phyloP scores from a whole-genome alignment of 176 grass and related monocot genomes.

The Juncus effusus region DNA sequence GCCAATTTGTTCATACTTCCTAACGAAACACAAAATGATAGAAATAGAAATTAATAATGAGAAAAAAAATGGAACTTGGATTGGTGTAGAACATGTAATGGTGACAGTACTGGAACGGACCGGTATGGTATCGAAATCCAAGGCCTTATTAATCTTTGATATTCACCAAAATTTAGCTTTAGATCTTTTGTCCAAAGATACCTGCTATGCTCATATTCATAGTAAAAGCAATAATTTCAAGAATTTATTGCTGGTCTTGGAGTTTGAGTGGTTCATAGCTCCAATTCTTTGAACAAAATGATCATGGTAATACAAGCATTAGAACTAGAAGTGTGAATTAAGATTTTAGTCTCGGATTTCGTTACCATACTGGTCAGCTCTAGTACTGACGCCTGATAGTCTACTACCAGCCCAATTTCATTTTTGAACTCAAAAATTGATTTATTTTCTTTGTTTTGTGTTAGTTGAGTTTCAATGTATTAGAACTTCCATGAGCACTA shows the following conservation, averaged over 20 bases:
- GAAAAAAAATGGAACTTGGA: neutral
- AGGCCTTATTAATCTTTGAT: constrained; percentile 4
- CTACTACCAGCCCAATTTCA: too few relatives aligned
- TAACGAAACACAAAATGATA: too few relatives aligned
- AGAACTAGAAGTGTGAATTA: neutral
- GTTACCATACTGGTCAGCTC: constrained; percentile 7
- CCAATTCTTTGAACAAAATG: neutral
- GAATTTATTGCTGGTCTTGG: neutral
- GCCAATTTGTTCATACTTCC: too few relatives aligned
- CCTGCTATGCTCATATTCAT: constrained; percentile 8
- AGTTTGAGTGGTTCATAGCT: constrained; percentile 17
- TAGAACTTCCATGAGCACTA: too few relatives aligned
- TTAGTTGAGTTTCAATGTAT: too few relatives aligned
- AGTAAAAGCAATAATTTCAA: neutral
- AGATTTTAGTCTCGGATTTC: constrained; percentile 20
- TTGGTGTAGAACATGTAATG: neutral
- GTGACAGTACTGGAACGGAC: neutral
- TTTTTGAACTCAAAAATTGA: too few relatives aligned
- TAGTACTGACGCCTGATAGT: neutral
- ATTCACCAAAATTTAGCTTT: neutral
- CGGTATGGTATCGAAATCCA: constrained; percentile 10
- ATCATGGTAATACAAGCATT: neutral
- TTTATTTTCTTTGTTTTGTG: too few relatives aligned
- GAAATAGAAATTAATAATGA: neutral
- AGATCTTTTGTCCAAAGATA: constrained; percentile 2